A percentile compares a stretch with the other conserved stretches of the same genome.
These are phyloP conservation scores for Myxozyma monticola DNA, from an alignment of 805 yeast genomes.

Conservation along the genomic window DNA sequence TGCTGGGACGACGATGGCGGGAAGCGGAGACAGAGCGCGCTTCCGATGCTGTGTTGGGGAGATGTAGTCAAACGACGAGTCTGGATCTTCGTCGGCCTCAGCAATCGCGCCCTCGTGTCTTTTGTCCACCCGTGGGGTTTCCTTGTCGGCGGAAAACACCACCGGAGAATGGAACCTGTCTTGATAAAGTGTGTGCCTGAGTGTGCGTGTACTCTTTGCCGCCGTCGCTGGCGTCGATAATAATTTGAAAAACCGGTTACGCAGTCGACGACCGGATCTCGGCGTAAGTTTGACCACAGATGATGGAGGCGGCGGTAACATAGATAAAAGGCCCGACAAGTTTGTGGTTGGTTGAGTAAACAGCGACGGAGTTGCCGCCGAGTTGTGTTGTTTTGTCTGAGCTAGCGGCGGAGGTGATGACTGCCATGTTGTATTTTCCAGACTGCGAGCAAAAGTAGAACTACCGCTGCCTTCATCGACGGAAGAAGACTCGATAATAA, in stretches of 20 bases:
- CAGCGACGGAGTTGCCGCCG: neutral
- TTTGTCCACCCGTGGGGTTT: neutral
- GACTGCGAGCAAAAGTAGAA: neutral
- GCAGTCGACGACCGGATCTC: slow-evolving; percentile 10
- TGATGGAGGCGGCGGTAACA: slow-evolving; percentile 7
- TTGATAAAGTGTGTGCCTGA: neutral
- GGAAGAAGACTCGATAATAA: neutral
- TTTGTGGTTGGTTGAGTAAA: neutral
- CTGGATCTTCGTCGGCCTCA: neutral
- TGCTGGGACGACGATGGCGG: no score
- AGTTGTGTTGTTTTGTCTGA: neutral
- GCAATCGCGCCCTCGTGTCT: neutral
- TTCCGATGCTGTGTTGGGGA: neutral
- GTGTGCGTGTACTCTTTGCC: neutral
- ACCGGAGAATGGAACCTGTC: neutral
- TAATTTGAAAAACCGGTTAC: slow-evolving; percentile 13
- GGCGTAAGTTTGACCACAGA: slow-evolving; percentile 16
- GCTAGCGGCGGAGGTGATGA: neutral
- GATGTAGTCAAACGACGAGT: neutral
- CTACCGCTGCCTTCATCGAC: neutral
- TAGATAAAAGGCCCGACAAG: neutral
- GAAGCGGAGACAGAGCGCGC: no score
- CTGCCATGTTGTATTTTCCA: no score
- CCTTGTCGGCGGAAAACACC: no score
- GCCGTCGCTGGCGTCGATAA: slow-evolving; percentile 18